Evolutionary conservation across 192 early-diverging fungal species (phyloP).

Genomic region (Cetraspora pellucida): DNA sequence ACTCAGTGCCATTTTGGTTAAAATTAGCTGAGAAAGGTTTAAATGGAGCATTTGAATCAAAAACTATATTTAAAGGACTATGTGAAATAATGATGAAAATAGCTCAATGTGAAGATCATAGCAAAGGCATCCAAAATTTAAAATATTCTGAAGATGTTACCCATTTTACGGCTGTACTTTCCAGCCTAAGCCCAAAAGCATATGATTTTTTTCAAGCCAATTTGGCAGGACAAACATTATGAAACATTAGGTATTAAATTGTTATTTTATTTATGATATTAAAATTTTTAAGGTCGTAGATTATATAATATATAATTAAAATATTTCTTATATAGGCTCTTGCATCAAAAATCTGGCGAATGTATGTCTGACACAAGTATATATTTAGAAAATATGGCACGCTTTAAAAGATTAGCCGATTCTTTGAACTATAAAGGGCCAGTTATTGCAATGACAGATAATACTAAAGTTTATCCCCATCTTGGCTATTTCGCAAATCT

Average conservation of each 20-base stretch:
- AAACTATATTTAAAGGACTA: not conserved
- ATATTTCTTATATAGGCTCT: not conserved
- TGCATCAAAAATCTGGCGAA: not conserved
- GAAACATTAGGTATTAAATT: not conserved
- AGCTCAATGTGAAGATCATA: not conserved
- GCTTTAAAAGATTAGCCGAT: not conserved
- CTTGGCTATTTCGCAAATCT: not conserved
- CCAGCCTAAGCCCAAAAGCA: not conserved
- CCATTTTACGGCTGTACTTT: not conserved
- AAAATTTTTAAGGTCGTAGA: not conserved
- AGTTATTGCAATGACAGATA: not conserved
- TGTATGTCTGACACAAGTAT: not conserved
- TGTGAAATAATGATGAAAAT: slow-evolving; percentile 1
- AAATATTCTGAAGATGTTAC: slow-evolving; percentile 9
- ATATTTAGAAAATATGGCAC: not conserved
- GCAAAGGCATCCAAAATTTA: not conserved
- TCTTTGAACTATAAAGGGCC: not conserved
- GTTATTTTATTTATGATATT: no score
- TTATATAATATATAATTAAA: not conserved
- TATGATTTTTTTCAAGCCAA: not conserved
- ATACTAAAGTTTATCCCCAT: not conserved
- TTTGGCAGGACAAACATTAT: not conserved
- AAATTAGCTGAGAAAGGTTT: not conserved
- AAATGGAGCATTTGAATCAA: not conserved
- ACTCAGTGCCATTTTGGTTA: not conserved